Conservation (phyloP, 345 rosid genomes). For the Acer campestre region DNA sequence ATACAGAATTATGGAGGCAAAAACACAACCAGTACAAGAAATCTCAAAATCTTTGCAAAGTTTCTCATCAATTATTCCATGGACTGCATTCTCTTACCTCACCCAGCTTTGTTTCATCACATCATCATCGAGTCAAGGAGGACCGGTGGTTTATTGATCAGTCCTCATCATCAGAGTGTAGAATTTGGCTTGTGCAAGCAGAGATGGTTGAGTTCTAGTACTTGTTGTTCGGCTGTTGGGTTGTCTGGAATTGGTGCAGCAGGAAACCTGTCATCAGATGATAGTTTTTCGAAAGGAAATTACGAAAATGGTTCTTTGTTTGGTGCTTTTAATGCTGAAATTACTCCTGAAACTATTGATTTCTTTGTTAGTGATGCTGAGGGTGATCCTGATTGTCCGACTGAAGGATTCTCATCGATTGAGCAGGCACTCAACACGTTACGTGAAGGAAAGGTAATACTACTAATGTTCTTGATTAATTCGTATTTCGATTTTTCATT, state of each 20-base stretch:
- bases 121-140: constrained; percentile 43
- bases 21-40: neutral
- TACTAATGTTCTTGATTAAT: too few species aligned
- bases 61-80: constrained; percentile 26
- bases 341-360: constrained; percentile 65
- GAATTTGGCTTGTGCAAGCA: constrained; percentile 36
- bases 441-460: constrained; percentile 64
- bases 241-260: constrained; percentile 40
- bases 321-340: constrained; percentile 49
- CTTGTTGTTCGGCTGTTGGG: constrained; percentile 40
- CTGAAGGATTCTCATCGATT: constrained; percentile 68
- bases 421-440: constrained; percentile 61
- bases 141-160: constrained; percentile 24
- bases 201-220: constrained; percentile 31
- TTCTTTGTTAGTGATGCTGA: constrained; percentile 91
- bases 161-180: constrained; percentile 31
- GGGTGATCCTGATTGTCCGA: constrained; percentile 91
- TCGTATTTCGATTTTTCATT: too few species aligned
- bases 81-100: constrained; percentile 38
- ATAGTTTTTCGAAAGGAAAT: constrained; percentile 34
- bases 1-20: constrained; percentile 11
- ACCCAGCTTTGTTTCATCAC: constrained; percentile 20
- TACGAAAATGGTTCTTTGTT: constrained; percentile 44
- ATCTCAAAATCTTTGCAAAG: neutral
- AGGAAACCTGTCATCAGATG: constrained; percentile 45